Conservation (phyloP, 2,329 filamentous ascomycete genomes). For the Cladosporium sp. region DNA sequence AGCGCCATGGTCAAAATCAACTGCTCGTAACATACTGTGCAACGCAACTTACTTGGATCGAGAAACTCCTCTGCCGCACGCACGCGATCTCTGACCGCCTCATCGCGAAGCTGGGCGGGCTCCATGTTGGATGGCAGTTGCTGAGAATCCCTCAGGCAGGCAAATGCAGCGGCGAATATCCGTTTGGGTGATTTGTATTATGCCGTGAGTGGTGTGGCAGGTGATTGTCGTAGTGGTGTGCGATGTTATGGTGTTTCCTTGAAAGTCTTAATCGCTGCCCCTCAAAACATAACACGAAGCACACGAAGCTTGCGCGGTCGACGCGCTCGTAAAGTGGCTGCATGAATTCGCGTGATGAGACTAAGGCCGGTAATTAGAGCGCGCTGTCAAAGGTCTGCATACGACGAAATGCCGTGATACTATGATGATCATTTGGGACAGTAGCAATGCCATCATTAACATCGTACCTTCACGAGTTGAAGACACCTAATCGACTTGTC, state of each 20-base stretch:
- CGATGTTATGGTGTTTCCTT: not conserved
- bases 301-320: not conserved
- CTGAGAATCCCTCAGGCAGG: not conserved
- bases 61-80: slow-evolving; percentile 89
- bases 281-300: not conserved
- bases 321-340: not conserved
- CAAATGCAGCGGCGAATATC: not conserved
- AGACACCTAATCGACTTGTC: too few species aligned
- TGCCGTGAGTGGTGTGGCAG: not conserved
- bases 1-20: slow-evolving; percentile 18
- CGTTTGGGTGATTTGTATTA: not conserved
- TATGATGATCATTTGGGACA: too few species aligned
- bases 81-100: slow-evolving; percentile 79
- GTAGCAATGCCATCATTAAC: too few species aligned
- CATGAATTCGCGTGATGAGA: not conserved
- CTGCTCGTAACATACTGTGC: not conserved
- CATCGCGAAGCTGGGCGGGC: slow-evolving; percentile 74
- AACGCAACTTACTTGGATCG: slow-evolving; percentile 72
- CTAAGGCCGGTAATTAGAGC: too few species aligned
- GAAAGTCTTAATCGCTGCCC: not conserved
- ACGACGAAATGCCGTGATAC: too few species aligned
- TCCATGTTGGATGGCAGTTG: slow-evolving; percentile 59
- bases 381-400: too few species aligned
- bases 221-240: not conserved
- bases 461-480: too few species aligned